Evolutionary conservation across 441 rosid species (phyloP), one percentile per base, ranked within the genome.

Genomic region (Mallotus japonicus): DNA sequence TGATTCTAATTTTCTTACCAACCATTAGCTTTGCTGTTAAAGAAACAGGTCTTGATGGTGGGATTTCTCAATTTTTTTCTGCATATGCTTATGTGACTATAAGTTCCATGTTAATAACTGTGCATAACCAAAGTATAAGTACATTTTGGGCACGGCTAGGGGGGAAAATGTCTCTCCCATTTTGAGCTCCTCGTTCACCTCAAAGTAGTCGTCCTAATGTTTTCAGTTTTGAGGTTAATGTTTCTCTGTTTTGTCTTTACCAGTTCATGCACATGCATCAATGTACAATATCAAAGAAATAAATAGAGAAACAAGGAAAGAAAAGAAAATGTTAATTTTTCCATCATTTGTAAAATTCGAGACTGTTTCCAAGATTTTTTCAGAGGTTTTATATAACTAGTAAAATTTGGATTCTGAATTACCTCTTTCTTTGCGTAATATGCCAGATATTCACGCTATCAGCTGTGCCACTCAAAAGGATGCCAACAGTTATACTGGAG

Each of bases 371-470:
- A 50, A 32, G 44, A 53, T 16, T 11, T 12, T 51, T 50, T 34
- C 37, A 15, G 37, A 46, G 46, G 15, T 1, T 19, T 20, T 49
- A 11, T 24, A 22, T 59, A 65, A 19, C 20, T 20, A 5, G 24
- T 59, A 46, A 56, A 4, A 10, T 34, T 60, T 70, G 22, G 62
- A 51, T 67, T 53, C 65, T 56, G 44, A 58, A 46, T 50, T 67
- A 40, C 37, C 53, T 47, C 32, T 51, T 76, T 75, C 22, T 2
- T 81, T 59, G 8, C 65, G 5, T 69, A 13, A 51, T 67, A 34
- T 76, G 61, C 76, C 81, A 94, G 97, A 87, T 94, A 78, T 92
- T 94, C 79, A 92, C 99, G 71, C 79, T 94, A 67, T 94, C 99
- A 19, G 97, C 97, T 24, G 88, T 92, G 71, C 92, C 94, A 60